Base-by-base conservation (phyloP, 2,329 filamentous ascomycete genomes). In the Leptoxyphium fumago region DNA sequence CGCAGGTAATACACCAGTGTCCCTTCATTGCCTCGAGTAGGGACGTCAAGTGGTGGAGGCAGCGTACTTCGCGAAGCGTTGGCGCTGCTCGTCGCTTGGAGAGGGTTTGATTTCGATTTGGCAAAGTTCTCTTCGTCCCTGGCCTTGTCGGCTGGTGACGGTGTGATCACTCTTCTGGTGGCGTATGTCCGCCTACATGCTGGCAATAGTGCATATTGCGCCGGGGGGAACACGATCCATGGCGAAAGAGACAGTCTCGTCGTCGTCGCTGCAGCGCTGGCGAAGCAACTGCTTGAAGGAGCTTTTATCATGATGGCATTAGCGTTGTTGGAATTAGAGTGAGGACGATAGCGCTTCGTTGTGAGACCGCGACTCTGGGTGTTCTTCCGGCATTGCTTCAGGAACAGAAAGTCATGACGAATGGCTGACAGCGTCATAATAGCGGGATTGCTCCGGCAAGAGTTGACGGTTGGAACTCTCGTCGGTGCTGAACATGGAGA, bases 41-140 rank as follows among this genome's bases (percentile, higher is more conserved):
- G 84, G 2, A 84, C 66, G 38, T 69, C 61, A 48, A 94, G 71
- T 0, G 74, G 70, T 0, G 84, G 77, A 0, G 88, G 83, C 17
- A 82, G 79, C 0, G 85, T 91, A 40, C 77, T 76, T 9, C 66
- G 56, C 0, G 86, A 84, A 0, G 83, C 81, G 65, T 94, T 93
- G 52, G 87, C 57, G 44, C 59, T 52, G 43, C 60, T 50, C 46
- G 81, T 87, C 40, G 75, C 8, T 38, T 38, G 15, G 29, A 21
- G 29, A 9, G 40, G 41, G 43, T 43, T 26, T 45, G 46, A 45
- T 15, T 38, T 43, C 21, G 41, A 41, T 38, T 47, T 28, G 14
- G 8, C 11, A 15, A 26, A 28, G 8, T 41, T 17, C 11, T 41
- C 15, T n/a, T 13, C 13, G 26, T 29, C 18, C 15, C 9, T 28